Evolutionary conservation across 192 early-diverging fungal genomes (phyloP), one percentile per base, ranked within the genome.

Genomic region (Glomus cerebriforme): DNA sequence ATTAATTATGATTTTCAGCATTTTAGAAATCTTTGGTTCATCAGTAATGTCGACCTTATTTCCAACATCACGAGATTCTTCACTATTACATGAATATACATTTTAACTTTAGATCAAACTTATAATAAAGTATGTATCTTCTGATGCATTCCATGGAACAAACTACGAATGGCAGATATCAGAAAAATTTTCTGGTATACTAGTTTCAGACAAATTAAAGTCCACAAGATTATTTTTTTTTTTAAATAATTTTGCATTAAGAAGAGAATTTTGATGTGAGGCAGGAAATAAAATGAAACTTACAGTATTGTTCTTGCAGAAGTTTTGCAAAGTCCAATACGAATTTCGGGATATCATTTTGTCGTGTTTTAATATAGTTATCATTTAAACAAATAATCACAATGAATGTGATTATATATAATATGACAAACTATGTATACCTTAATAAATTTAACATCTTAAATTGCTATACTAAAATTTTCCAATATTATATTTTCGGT

Each of bases 1-100:
- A 58, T 58, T 73, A 13, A 73, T 49, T 73, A 73, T 59, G 49
- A 58, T 73, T 27, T 73, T 73, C 47, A 73, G 45, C 71, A 73
- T 59, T n/a, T 29, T 73, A n/a, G 70, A n/a, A 17, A 73, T 49
- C 70, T 54, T 54, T 73, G 17, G 58, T 73, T 73, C 58, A 59
- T 73, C 54, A 49, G 58, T 31, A 8, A 73, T 59, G n/a, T 73
- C 71, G 26, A 73, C 71, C 15, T 54, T 59, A 47, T 43, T 73
- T 54, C 49, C 69, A 43, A 49, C 19, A 1, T 47, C 26, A 29
- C 37, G 69, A 49, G 45, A 71, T 71, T 71, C 69, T 26, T 73
- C 71, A 59, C 47, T 27, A 35, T 27, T 68, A 54, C 17, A 73
- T 59, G 34, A 8, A 73, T 71, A 71, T 47, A 71, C 37, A n/a